phyloP scores from a whole-genome alignment of 352 stramenopile genomes.

The Globisporangium cylindrosporum region DNA sequence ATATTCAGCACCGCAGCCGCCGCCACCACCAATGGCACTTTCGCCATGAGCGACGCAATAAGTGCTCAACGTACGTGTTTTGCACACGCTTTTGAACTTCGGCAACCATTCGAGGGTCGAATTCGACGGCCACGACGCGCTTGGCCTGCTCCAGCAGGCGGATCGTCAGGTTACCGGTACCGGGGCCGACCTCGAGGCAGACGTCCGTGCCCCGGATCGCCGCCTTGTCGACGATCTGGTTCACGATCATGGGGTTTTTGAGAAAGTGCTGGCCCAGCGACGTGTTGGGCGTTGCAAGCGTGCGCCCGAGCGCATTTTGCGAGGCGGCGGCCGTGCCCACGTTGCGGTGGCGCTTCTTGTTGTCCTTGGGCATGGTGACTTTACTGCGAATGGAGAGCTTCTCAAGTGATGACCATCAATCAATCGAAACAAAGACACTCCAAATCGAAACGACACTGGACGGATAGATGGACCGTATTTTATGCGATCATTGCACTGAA shows the following conservation, averaged over 20 bases:
- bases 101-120: constrained; percentile 98
- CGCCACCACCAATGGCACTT: not conserved
- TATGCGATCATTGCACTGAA: not conserved
- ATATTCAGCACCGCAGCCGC: not conserved
- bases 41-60: not conserved
- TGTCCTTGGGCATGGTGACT: constrained; percentile 82
- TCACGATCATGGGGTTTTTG: constrained; percentile 98
- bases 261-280: constrained; percentile 99
- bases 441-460: not conserved
- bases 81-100: constrained; percentile 99
- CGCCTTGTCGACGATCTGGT: constrained; percentile 96
- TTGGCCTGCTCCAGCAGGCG: constrained; percentile 97
- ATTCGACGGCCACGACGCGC: constrained; percentile 97
- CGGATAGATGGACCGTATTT: not conserved
- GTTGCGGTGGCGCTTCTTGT: constrained; percentile 84
- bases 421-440: not conserved
- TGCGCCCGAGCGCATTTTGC: constrained; percentile 84
- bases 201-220: constrained; percentile 95
- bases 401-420: constrained; percentile 10
- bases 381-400: not conserved
- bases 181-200: constrained; percentile 96
- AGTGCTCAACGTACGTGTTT: constrained; percentile 74
- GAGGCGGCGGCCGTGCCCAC: constrained; percentile 59
- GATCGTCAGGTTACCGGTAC: constrained; percentile 99
- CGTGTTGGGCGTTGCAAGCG: constrained; percentile 96